Evolutionary conservation across 1,284 basidiomycete species (phyloP), one percentile per base, ranked within the genome.

Genomic region (Cutaneotrichosporon mucoides): DNA sequence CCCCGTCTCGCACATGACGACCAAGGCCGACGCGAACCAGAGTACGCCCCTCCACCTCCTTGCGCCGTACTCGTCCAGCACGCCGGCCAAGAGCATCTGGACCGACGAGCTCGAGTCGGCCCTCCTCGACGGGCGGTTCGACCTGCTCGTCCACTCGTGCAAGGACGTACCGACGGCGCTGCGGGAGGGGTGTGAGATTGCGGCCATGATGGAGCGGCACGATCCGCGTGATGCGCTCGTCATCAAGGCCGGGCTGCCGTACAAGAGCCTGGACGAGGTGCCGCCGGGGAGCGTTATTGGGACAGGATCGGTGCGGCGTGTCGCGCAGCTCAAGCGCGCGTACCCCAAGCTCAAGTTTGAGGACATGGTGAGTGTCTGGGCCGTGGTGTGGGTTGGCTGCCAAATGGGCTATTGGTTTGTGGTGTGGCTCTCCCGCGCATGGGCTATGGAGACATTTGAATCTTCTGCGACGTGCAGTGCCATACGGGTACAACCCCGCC

Each of bases 161-260:
- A 99, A 99, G 78, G 96, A 99, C 76, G 85, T 98, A 16, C 95
- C 95, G 9, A 99, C 95, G 3, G 81, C 81, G 3, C 79, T 98
- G 35, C 92, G 92, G 0, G 84, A 85, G 0, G 91, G 91, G 1
- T 94, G 90, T 73, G 84, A 88, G 72, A 84, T 99, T 51, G 92
- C 86, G 7, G 92, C 89, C 5, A 87, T 98, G 61, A 75, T 92
- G 62, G 85, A 93, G 76, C 81, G 96, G 55, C 95, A 94, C 75
- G 88, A 96, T 75, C 91, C 91, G 0, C 84, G 89, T 55, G 96
- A 99, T 73, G 88, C 88, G 35, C 77, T 99, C 55, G 89, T 98
- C 12, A 87, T 97, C 66, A 94, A 90, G 80, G 78, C 83, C 49
- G 92, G 87, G 2, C 79, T 87, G 67, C 71, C 78, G 6, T 94